phyloP scores from a whole-genome alignment of 306 rosid genomes.

The Lathyrus sativus region DNA sequence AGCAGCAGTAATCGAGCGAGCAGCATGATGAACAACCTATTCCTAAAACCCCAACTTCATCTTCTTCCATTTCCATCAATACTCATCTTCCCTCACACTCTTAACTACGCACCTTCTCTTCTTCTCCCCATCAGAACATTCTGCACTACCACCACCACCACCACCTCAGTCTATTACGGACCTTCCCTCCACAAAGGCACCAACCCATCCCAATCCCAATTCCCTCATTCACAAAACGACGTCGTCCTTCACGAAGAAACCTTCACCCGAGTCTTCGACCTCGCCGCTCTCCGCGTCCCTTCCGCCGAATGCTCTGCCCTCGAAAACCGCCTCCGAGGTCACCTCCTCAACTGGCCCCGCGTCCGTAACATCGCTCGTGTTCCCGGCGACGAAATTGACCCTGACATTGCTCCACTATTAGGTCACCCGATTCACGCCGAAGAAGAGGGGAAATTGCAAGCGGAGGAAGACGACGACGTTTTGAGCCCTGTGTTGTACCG shows the following conservation, averaged over 20 bases:
- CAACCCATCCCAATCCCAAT: conserved; percentile 43
- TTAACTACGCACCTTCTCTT: not conserved
- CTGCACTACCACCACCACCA: conserved; percentile 38
- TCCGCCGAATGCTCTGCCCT: conserved; percentile 67
- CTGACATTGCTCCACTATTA: conserved; percentile 43
- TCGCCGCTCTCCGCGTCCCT: conserved; percentile 85
- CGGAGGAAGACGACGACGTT: conserved; percentile 47
- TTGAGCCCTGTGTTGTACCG: conserved; percentile 74
- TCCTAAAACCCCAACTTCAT: conserved; percentile 28
- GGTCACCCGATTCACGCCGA: conserved; percentile 1
- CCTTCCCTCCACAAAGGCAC: conserved; percentile 76
- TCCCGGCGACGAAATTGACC: conserved; percentile 77
- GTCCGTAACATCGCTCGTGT: conserved; percentile 84
- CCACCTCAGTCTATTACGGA: conserved; percentile 52
- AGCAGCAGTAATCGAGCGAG: too few species aligned
- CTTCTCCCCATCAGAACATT: conserved; percentile 16
- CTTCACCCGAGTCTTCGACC: conserved; percentile 65
- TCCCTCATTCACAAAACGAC: conserved; percentile 23
- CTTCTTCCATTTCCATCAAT: conserved; percentile 18
- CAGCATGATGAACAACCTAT: not conserved
- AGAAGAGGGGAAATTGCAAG: conserved; percentile 37
- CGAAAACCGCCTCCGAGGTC: conserved; percentile 83
- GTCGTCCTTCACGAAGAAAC: conserved; percentile 43
- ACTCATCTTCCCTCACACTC: conserved; percentile 10
- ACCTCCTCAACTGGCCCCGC: conserved; percentile 95